phyloP scores from a whole-genome alignment of 208 protist genomes.

The Trypanosoma melophagium region DNA sequence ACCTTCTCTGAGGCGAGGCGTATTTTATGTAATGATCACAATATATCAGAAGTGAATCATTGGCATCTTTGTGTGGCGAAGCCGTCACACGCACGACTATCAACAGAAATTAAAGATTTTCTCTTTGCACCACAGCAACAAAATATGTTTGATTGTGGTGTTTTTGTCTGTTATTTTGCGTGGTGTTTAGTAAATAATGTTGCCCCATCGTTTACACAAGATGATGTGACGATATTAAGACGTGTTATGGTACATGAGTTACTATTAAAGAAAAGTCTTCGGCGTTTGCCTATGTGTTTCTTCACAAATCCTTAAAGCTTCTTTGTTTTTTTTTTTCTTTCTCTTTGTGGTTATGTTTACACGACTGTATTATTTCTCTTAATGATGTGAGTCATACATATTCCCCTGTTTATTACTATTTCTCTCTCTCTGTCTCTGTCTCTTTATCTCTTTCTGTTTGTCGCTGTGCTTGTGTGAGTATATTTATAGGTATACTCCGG shows the following conservation, averaged over 20 bases:
- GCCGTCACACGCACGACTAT: too few species aligned
- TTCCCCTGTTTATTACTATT: not conserved
- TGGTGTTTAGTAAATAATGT: conserved; percentile 68
- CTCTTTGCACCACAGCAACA: conserved; percentile 57
- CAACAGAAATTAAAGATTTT: too few species aligned
- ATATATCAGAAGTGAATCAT: not conserved
- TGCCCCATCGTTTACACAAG: conserved; percentile 53
- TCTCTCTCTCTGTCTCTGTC: not conserved
- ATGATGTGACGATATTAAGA: conserved; percentile 45
- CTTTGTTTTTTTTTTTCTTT: conserved; percentile 27
- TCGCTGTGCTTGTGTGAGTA: not conserved
- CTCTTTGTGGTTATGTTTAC: conserved; percentile 33
- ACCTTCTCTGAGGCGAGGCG: conserved; percentile 41
- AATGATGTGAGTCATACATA: too few species aligned
- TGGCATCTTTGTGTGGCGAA: not conserved
- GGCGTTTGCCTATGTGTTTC: conserved; percentile 39
- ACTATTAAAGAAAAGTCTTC: conserved; percentile 39
- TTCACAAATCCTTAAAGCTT: conserved; percentile 7
- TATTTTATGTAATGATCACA: conserved; percentile 1
- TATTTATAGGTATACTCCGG: too few species aligned
- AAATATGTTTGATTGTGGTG: conserved; percentile 79
- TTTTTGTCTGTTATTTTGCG: conserved; percentile 78
- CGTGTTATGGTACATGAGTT: conserved; percentile 68
- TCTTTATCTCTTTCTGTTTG: not conserved
- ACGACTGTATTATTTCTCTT: conserved; percentile 19